Evolutionary conservation across 2,329 filamentous ascomycete species (phyloP).

Genomic region (Lachnellula hyalina): DNA sequence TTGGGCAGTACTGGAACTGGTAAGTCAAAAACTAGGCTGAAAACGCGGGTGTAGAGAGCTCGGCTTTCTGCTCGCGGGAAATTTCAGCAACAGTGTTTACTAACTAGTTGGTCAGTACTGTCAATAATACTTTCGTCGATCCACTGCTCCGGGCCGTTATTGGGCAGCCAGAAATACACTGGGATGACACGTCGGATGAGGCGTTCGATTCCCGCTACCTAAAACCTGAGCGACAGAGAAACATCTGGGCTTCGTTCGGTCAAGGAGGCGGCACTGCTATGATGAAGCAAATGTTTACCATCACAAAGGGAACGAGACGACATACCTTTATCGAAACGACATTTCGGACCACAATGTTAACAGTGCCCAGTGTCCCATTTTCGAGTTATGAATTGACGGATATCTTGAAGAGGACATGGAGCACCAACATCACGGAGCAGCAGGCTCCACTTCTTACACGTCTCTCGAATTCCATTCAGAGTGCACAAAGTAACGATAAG

Average conservation of each 20-base stretch:
- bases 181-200: background rate
- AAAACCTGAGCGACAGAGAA: background rate
- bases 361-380: background rate
- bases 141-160: background rate
- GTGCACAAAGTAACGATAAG: background rate
- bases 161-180: slow-evolving; percentile 1
- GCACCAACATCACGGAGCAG: background rate
- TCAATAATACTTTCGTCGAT: slow-evolving; percentile 1
- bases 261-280: slow-evolving; percentile 1
- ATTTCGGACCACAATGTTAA: background rate
- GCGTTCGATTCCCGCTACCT: background rate
- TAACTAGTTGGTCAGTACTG: background rate
- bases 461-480: background rate
- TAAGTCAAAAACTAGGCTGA: too few relatives aligned
- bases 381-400: background rate
- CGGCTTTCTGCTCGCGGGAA: too few relatives aligned
- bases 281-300: slow-evolving; percentile 5
- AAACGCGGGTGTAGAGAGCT: too few relatives aligned
- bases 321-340: slow-evolving; percentile 1
- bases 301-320: slow-evolving; percentile 1
- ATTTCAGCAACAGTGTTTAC: too few relatives aligned
- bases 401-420: slow-evolving; percentile 1
- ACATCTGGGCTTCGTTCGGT: slow-evolving; percentile 4
- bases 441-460: background rate
- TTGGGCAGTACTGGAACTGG: background rate